Percentiles rank a stretch among this genome's conserved stretches.
phyloP scores from a whole-genome alignment of 768 basidiomycete genomes.

The Tephrocybe sp. region DNA sequence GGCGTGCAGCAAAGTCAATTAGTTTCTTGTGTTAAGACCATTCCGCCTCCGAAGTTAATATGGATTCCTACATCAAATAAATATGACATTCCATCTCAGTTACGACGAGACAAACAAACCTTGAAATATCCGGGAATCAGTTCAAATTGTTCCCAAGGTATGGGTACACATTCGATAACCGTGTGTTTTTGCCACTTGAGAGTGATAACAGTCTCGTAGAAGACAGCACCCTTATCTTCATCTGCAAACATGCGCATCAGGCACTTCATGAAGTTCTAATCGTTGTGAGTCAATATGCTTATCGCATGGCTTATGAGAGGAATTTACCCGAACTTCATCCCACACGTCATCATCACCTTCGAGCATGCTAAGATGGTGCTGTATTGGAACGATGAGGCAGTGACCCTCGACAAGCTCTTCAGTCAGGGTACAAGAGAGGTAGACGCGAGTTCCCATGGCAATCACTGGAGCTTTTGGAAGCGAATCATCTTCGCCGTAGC shows the following conservation, averaged over 20 bases:
- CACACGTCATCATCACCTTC: constrained; percentile 97
- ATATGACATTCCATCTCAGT: constrained; percentile 1
- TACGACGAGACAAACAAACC: constrained; percentile 38
- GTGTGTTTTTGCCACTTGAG: constrained; percentile 91
- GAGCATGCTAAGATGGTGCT: constrained; percentile 88
- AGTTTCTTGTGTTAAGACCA: constrained; percentile 99
- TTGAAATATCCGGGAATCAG: constrained; percentile 92
- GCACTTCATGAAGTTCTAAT: constrained; percentile 83
- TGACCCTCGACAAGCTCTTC: constrained; percentile 94
- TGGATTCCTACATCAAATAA: constrained; percentile 69
- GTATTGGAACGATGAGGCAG: constrained; percentile 93
- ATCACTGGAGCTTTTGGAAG: constrained; percentile 85
- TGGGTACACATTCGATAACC: constrained; percentile 90
- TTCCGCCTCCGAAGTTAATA: constrained; percentile 88
- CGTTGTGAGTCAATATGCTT: background rate
- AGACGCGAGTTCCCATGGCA: constrained; percentile 88
- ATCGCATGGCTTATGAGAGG: background rate
- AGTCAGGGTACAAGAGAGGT: constrained; percentile 84
- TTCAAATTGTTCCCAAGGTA: constrained; percentile 88
- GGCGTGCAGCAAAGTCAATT: constrained; percentile 88
- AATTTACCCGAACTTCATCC: constrained; percentile 91
- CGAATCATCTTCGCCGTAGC: constrained; percentile 91
- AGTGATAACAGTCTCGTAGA: constrained; percentile 90
- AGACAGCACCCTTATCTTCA: constrained; percentile 91
- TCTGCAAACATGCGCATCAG: constrained; percentile 94